A percentile compares a stretch with the other conserved stretches of the same genome.
Conservation (phyloP, 306 rosid species). For the Inga laurina region DNA sequence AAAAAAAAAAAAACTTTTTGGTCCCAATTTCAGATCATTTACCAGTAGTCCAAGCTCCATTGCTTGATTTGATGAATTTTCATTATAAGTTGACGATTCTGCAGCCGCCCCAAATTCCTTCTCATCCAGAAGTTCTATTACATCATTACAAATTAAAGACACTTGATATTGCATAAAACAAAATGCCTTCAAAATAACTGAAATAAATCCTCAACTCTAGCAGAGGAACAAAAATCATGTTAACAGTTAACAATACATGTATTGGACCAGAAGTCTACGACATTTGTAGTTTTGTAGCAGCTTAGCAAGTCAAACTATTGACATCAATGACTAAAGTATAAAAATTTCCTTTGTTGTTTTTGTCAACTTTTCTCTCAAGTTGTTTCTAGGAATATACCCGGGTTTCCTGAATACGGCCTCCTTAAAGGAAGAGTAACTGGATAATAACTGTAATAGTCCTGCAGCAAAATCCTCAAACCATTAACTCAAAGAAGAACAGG, state of each 20-base stretch:
- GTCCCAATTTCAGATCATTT: conserved; percentile 25
- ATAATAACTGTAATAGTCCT: conserved; percentile 70
- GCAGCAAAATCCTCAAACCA: conserved; percentile 41
- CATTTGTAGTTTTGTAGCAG: not conserved
- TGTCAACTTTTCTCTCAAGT: conserved; percentile 2
- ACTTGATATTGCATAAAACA: conserved; percentile 15
- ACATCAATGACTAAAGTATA: not conserved
- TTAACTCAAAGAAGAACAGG: conserved; percentile 28
- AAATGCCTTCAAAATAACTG: conserved; percentile 12
- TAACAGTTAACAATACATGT: not conserved
- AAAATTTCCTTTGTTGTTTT: conserved; percentile 10
- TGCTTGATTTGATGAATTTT: conserved; percentile 50
- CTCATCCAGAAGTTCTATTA: conserved; percentile 64
- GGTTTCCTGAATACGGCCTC: conserved; percentile 81
- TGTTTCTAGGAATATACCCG: conserved; percentile 54
- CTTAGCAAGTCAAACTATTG: not conserved
- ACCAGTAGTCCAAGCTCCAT: conserved; percentile 75
- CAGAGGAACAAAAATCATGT: not conserved
- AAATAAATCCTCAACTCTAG: conserved; percentile 2
- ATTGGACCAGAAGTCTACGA: conserved; percentile 20
- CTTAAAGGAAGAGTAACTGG: conserved; percentile 77
- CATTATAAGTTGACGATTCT: conserved; percentile 51
- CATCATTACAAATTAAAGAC: conserved; percentile 23
- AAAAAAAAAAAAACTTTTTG: not conserved
- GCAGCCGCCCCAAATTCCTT: conserved; percentile 70